These are phyloP conservation scores for Drosera spatulata DNA, from an alignment of 179 eudicot species.

Conservation along the genomic window DNA sequence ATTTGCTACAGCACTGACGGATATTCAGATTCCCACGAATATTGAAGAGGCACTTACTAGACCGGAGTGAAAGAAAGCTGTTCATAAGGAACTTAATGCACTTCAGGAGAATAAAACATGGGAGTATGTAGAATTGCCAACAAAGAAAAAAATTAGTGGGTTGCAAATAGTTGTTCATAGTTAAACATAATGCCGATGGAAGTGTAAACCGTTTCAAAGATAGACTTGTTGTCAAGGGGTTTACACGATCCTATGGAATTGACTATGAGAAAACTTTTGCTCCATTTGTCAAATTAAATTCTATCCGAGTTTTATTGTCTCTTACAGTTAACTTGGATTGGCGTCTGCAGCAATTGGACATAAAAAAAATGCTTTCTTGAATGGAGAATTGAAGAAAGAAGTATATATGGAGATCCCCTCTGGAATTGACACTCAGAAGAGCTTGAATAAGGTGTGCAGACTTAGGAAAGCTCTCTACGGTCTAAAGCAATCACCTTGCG, in stretches of 20 bases:
- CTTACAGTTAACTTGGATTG: neutral
- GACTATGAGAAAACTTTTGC: neutral
- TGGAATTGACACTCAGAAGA: too few species aligned
- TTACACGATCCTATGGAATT: neutral
- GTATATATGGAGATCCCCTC: neutral
- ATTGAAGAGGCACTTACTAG: too few species aligned
- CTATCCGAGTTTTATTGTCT: constrained; percentile 1
- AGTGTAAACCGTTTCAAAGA: neutral
- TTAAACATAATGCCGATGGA: too few species aligned
- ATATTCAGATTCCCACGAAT: too few species aligned
- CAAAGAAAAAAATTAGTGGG: neutral
- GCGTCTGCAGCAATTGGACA: neutral
- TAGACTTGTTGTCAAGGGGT: neutral
- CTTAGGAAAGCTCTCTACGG: neutral
- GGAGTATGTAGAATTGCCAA: neutral
- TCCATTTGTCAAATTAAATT: neutral
- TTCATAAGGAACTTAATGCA: neutral
- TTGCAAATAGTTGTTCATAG: constrained; percentile 4
- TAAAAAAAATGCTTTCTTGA: constrained; percentile 1
- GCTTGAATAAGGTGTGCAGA: neutral
- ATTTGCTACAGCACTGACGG: too few species aligned
- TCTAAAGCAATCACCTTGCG: neutral
- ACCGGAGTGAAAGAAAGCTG: neutral
- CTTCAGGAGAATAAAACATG: constrained; percentile 1
- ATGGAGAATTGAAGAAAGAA: neutral